Conservation (phyloP, 2,329 filamentous ascomycete species). For the Camillea tinctor region DNA sequence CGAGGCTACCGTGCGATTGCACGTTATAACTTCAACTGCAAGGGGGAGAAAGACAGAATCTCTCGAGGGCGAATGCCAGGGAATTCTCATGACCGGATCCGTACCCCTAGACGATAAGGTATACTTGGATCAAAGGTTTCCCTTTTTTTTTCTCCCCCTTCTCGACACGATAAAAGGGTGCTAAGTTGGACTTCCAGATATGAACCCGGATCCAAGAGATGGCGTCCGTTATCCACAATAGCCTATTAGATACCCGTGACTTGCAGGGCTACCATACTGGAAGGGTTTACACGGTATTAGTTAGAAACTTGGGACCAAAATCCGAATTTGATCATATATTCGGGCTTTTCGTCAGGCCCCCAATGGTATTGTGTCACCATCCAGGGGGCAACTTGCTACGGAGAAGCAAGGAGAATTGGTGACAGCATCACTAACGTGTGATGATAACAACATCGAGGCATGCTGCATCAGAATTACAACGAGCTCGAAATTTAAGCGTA, state of each 20-base stretch:
- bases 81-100: neutral
- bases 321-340: neutral
- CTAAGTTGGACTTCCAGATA: neutral
- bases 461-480: neutral
- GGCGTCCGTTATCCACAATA: neutral
- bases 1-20: conserved; percentile 10
- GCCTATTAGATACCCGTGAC: neutral
- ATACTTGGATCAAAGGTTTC: neutral
- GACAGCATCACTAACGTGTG: neutral
- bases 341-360: neutral
- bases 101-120: neutral
- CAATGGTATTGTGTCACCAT: neutral
- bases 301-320: neutral
- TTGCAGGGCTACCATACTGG: neutral
- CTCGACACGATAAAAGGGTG: neutral
- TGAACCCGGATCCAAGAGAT: neutral
- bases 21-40: neutral
- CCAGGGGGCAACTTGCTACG: neutral
- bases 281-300: neutral
- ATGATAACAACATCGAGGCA: neutral
- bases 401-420: neutral
- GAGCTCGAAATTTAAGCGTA: neutral
- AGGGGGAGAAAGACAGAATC: neutral
- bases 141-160: neutral
- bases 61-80: neutral